phyloP scores from a whole-genome alignment of 2,329 filamentous ascomycete genomes.

The Leptographium lundbergii region DNA sequence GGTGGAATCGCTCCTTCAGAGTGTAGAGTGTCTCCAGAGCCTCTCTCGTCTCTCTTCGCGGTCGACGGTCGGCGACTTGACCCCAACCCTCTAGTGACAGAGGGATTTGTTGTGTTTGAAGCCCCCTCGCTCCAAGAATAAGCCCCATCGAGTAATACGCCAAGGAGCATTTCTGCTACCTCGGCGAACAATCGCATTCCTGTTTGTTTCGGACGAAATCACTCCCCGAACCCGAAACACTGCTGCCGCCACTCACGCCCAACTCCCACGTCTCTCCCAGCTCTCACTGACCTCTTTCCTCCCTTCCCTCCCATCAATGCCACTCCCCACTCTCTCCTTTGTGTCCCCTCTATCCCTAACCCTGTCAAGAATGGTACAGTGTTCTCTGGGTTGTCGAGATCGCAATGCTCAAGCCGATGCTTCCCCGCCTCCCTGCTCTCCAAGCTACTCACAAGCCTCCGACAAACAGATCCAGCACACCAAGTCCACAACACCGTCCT shows the following conservation, averaged over 20 bases:
- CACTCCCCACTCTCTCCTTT: slow-evolving; percentile 9
- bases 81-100: slow-evolving; percentile 24
- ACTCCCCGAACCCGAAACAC: slow-evolving; percentile 37
- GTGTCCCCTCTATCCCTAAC: background rate
- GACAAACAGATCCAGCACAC: slow-evolving; percentile 1
- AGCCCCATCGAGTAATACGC: slow-evolving; percentile 99
- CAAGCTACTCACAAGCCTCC: slow-evolving; percentile 2
- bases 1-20: slow-evolving; percentile 5
- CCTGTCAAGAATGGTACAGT: background rate
- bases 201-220: slow-evolving; percentile 82
- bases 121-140: slow-evolving; percentile 97
- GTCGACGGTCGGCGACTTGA: slow-evolving; percentile 15
- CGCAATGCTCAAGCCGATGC: slow-evolving; percentile 1
- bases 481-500: slow-evolving; percentile 1
- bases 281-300: slow-evolving; percentile 17
- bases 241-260: background rate
- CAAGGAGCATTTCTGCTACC: slow-evolving; percentile 19
- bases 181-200: slow-evolving; percentile 87
- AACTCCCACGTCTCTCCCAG: background rate
- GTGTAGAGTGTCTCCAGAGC: slow-evolving; percentile 8
- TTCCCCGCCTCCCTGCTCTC: background rate
- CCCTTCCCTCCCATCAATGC: background rate
- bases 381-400: slow-evolving; percentile 7
- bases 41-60: slow-evolving; percentile 14
- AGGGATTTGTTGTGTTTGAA: slow-evolving; percentile 14